These are phyloP conservation scores for Pichia sp. DNA, from an alignment of 1,139 yeast species.

Conservation along the genomic window DNA sequence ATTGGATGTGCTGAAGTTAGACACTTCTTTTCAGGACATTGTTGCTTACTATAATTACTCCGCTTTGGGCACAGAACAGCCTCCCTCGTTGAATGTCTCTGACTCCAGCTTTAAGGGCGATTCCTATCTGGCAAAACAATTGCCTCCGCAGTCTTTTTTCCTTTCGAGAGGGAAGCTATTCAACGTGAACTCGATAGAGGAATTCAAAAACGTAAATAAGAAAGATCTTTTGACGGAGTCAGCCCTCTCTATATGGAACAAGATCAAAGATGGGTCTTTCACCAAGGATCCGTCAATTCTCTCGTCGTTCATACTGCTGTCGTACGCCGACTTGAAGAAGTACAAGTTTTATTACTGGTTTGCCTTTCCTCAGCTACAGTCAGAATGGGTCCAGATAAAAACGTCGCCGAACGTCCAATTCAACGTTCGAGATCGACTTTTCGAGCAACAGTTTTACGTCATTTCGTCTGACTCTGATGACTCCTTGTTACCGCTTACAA, in stretches of 20 bases:
- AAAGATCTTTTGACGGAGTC: constrained; percentile 47
- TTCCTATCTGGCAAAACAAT: constrained; percentile 24
- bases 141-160: constrained; percentile 24
- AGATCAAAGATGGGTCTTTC: constrained; percentile 34
- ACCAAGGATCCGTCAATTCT: constrained; percentile 39
- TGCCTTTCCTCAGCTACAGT: constrained; percentile 63
- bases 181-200: constrained; percentile 81
- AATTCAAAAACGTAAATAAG: constrained; percentile 69
- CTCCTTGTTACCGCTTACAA: constrained; percentile 19
- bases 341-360: constrained; percentile 89
- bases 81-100: constrained; percentile 41
- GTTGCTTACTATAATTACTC: constrained; percentile 42
- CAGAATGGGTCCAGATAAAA: constrained; percentile 38
- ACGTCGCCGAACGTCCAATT: constrained; percentile 13
- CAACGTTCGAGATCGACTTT: constrained; percentile 15
- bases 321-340: constrained; percentile 85
- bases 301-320: constrained; percentile 52
- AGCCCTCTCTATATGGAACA: constrained; percentile 33
- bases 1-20: constrained; percentile 61
- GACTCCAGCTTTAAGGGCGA: constrained; percentile 35
- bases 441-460: constrained; percentile 25
- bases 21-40: constrained; percentile 42
- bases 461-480: constrained; percentile 16
- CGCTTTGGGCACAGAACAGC: constrained; percentile 40
- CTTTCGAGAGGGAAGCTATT: constrained; percentile 33